A percentile compares a stretch with the other conserved stretches of the same genome.
phyloP scores from a whole-genome alignment of 768 basidiomycete species.

The Hypholoma sublateritium region DNA sequence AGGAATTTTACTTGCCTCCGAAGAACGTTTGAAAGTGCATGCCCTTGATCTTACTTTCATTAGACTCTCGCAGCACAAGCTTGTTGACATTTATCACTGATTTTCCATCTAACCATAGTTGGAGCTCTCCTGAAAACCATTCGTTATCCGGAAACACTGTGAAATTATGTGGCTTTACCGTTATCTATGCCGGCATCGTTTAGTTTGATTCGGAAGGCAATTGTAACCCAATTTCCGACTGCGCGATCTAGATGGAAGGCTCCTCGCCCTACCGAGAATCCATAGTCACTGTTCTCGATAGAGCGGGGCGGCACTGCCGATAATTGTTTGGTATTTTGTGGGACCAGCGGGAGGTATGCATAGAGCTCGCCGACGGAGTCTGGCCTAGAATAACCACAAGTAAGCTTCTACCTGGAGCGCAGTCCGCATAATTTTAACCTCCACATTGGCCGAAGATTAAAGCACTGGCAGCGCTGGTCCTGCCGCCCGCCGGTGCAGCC shows the following conservation, averaged over 20 bases:
- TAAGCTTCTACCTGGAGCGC: slow-evolving; percentile 62
- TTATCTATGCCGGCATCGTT: slow-evolving; percentile 61
- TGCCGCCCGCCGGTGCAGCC: slow-evolving; percentile 70
- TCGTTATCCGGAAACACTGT: not conserved
- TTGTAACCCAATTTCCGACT: slow-evolving; percentile 54
- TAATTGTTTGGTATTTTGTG: slow-evolving; percentile 41
- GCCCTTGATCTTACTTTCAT: slow-evolving; percentile 54
- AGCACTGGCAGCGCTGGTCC: slow-evolving; percentile 62
- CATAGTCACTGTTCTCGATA: slow-evolving; percentile 55
- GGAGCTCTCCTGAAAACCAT: slow-evolving; percentile 51
- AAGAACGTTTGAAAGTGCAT: slow-evolving; percentile 82
- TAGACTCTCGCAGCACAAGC: slow-evolving; percentile 45
- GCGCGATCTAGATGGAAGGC: slow-evolving; percentile 56
- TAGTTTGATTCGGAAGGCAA: slow-evolving; percentile 68
- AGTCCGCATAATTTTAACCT: slow-evolving; percentile 17
- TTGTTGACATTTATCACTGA: slow-evolving; percentile 52
- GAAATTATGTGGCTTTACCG: slow-evolving; percentile 35
- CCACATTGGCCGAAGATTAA: slow-evolving; percentile 32
- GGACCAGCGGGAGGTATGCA: slow-evolving; percentile 60
- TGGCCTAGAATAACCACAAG: slow-evolving; percentile 31
- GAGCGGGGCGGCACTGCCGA: slow-evolving; percentile 48
- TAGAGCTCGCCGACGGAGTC: slow-evolving; percentile 65
- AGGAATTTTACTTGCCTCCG: slow-evolving; percentile 45
- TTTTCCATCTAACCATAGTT: slow-evolving; percentile 62
- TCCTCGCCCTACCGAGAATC: slow-evolving; percentile 66